phyloP scores from a whole-genome alignment of 805 yeast species.

The Teunomyces barrocoloradensis region DNA sequence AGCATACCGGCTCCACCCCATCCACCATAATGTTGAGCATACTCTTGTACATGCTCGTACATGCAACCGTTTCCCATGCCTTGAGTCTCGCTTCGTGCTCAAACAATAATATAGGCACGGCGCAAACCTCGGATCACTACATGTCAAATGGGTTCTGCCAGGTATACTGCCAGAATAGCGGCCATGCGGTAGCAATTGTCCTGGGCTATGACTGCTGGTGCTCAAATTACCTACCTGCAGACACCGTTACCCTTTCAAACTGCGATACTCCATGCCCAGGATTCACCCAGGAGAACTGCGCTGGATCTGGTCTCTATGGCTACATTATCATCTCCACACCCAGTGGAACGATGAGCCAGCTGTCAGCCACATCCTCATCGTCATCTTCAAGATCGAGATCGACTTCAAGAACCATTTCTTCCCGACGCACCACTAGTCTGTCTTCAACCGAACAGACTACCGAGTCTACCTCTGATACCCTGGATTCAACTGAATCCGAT shows the following conservation, averaged over 20 bases:
- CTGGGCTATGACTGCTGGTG: slow-evolving; percentile 61
- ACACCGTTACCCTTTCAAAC: slow-evolving; percentile 30
- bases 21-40: neutral
- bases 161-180: slow-evolving; percentile 39
- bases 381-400: slow-evolving; percentile 6
- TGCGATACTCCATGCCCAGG: slow-evolving; percentile 48
- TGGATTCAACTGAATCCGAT: too few relatives aligned
- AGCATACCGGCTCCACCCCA: neutral
- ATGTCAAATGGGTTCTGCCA: slow-evolving; percentile 55
- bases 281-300: slow-evolving; percentile 42
- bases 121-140: slow-evolving; percentile 13
- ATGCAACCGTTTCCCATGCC: slow-evolving; percentile 2
- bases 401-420: slow-evolving; percentile 1
- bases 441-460: neutral
- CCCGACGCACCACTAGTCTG: neutral
- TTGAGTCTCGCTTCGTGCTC: slow-evolving; percentile 20
- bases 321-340: slow-evolving; percentile 40
- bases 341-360: slow-evolving; percentile 2
- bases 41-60: neutral
- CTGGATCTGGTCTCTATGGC: slow-evolving; percentile 47
- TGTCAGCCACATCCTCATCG: slow-evolving; percentile 3
- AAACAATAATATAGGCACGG: slow-evolving; percentile 19
- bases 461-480: neutral
- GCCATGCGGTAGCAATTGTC: slow-evolving; percentile 53
- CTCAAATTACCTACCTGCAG: slow-evolving; percentile 48